These are phyloP conservation scores for Berkeleyomyces basicola DNA, from an alignment of 2,329 filamentous ascomycete genomes.

Conservation along the genomic window DNA sequence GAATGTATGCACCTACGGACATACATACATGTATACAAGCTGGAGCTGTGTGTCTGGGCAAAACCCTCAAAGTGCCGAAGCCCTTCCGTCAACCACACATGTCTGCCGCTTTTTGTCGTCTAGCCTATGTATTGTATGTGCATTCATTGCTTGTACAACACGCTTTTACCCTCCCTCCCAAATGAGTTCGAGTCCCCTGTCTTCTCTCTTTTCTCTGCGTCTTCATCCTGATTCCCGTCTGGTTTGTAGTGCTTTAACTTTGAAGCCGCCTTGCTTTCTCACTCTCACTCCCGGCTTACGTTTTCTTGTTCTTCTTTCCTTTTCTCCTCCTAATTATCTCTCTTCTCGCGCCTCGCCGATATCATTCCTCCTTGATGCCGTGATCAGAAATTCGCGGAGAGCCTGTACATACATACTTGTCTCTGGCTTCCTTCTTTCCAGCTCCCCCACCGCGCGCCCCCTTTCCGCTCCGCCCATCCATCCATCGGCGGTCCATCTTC, in stretches of 20 bases:
- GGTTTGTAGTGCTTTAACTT: slow-evolving; percentile 1
- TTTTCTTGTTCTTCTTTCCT: background rate
- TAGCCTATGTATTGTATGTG: background rate
- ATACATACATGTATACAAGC: too few species aligned
- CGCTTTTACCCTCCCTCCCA: background rate
- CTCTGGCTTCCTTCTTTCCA: background rate
- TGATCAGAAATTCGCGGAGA: background rate
- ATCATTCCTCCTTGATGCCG: background rate
- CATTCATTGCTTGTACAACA: background rate
- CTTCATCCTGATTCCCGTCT: slow-evolving; percentile 3
- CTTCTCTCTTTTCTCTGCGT: slow-evolving; percentile 5
- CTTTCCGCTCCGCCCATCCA: background rate
- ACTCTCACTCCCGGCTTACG: background rate
- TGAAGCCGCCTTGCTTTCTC: background rate
- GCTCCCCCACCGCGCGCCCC: too few species aligned
- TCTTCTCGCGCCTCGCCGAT: background rate
- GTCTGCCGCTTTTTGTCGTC: background rate
- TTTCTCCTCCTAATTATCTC: background rate
- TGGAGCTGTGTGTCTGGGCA: background rate
- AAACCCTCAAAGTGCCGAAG: background rate
- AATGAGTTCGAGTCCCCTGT: slow-evolving; percentile 5
- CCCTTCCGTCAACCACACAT: background rate
- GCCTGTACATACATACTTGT: background rate
- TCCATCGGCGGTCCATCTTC: too few species aligned
- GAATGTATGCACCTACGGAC: background rate